These are phyloP conservation scores for Allantophomopsis cytisporea DNA, from an alignment of 2,329 filamentous ascomycete species.

Conservation along the genomic window DNA sequence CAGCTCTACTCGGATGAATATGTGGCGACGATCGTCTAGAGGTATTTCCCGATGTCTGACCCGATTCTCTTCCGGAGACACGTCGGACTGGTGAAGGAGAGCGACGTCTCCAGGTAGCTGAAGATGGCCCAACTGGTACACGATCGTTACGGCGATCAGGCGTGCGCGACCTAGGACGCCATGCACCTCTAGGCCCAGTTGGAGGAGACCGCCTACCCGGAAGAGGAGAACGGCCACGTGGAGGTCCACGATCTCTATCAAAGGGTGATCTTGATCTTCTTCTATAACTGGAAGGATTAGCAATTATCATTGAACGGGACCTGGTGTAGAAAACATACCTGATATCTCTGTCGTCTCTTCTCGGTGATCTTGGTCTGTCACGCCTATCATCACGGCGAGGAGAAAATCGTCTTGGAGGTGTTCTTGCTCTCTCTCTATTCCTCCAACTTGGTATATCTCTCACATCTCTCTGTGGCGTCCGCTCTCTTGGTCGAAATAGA, in stretches of 20 bases:
- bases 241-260: conserved; percentile 14
- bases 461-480: conserved; percentile 11
- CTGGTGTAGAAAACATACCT: conserved; percentile 1
- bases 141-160: conserved; percentile 35
- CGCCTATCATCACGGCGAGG: conserved; percentile 18
- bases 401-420: conserved; percentile 20
- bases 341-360: conserved; percentile 18
- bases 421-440: conserved; percentile 2
- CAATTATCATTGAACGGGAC: background rate
- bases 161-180: conserved; percentile 31
- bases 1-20: conserved; percentile 37
- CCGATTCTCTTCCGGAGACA: conserved; percentile 33
- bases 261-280: conserved; percentile 20
- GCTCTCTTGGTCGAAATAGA: conserved; percentile 13
- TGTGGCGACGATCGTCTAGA: conserved; percentile 49
- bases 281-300: conserved; percentile 6
- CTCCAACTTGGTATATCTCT: background rate
- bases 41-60: conserved; percentile 39
- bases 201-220: conserved; percentile 17
- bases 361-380: conserved; percentile 32
- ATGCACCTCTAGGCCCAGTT: conserved; percentile 18
- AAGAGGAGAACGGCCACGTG: conserved; percentile 17
- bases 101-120: conserved; percentile 34
- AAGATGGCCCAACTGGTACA: conserved; percentile 21
- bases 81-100: conserved; percentile 33